phyloP scores from a whole-genome alignment of 768 basidiomycete species.

The Cystofilobasidium bisporidii region DNA sequence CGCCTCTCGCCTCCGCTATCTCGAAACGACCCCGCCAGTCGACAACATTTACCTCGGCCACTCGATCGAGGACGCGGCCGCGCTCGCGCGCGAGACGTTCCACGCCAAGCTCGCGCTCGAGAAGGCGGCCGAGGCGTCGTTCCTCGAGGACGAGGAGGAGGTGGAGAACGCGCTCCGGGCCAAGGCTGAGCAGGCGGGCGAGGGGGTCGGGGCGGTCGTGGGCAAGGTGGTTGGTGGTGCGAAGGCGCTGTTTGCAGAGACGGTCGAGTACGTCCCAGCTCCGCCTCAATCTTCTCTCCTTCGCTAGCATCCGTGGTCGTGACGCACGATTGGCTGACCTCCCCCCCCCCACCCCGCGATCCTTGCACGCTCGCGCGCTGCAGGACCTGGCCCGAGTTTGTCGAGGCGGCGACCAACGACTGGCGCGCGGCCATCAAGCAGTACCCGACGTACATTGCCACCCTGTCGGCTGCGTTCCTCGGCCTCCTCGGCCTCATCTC shows the following conservation, averaged over 20 bases:
- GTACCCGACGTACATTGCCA: background rate
- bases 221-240: background rate
- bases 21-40: conserved; percentile 27
- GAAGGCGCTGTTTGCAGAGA: background rate
- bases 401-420: background rate
- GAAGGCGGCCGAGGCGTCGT: conserved; percentile 39
- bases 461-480: background rate
- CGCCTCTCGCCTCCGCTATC: background rate
- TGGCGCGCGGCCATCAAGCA: background rate
- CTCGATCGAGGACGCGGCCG: conserved; percentile 73
- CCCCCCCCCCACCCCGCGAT: background rate
- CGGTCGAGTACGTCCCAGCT: background rate
- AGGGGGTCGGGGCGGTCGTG: background rate
- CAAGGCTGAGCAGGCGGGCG: background rate
- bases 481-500: background rate
- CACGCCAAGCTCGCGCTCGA: conserved; percentile 73
- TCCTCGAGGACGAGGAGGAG: conserved; percentile 42
- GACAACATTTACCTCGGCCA: conserved; percentile 74
- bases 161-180: conserved; percentile 31
- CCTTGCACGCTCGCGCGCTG: too few relatives aligned
- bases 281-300: too few relatives aligned
- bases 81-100: conserved; percentile 78
- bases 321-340: background rate
- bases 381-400: conserved; percentile 1
- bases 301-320: background rate